Evolutionary conservation across 306 rosid genomes (phyloP).

Genomic region (Spatholobus suberectus): DNA sequence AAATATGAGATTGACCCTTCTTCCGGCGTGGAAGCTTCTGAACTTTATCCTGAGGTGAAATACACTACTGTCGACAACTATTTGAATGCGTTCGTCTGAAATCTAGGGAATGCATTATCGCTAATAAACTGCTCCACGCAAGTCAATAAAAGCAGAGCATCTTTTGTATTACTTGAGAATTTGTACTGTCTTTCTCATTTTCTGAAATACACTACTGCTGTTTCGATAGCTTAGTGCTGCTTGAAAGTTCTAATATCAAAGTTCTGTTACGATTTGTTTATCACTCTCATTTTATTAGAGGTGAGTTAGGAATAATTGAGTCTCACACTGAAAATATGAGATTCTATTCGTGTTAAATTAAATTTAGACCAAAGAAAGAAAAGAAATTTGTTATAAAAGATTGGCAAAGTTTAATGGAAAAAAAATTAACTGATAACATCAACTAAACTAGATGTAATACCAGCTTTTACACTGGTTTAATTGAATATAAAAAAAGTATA

Average conservation of each 20-base stretch:
- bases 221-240: background rate
- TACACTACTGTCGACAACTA: constrained; percentile 45
- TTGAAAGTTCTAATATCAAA: background rate
- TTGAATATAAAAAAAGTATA: too few relatives aligned
- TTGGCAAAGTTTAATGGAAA: too few relatives aligned
- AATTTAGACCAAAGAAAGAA: too few relatives aligned
- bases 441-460: too few relatives aligned
- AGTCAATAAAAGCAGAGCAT: constrained; percentile 6
- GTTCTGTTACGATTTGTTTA: background rate
- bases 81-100: constrained; percentile 48
- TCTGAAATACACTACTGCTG: background rate
- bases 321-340: too few relatives aligned
- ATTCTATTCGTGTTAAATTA: background rate
- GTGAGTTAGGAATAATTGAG: too few relatives aligned
- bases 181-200: background rate
- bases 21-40: constrained; percentile 46
- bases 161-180: background rate
- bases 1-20: constrained; percentile 45
- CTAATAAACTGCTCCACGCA: background rate
- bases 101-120: background rate
- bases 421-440: too few relatives aligned
- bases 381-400: too few relatives aligned
- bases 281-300: background rate
- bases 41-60: constrained; percentile 54
- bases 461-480: too few relatives aligned